Conservation (phyloP, 108 stramenopile species). For the Cafeteria roenbergensis region DNA sequence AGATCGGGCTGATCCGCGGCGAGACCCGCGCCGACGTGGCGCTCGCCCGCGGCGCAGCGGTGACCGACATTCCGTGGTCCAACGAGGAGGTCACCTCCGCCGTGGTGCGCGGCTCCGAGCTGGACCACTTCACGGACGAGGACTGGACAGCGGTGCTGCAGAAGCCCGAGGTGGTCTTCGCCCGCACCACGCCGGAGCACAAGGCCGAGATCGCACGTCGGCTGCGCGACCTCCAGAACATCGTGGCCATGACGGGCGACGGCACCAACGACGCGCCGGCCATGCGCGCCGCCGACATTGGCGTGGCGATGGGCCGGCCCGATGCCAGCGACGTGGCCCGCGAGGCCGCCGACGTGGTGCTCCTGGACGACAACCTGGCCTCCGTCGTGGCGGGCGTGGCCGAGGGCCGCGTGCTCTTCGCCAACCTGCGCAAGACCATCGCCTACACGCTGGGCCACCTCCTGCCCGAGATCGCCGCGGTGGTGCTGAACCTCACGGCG, state of each 20-base stretch:
- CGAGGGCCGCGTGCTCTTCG: slow-evolving; percentile 92
- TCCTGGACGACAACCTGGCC: slow-evolving; percentile 77
- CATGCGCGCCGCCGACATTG: slow-evolving; percentile 80
- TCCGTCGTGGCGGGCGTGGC: slow-evolving; percentile 76
- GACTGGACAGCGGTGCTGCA: slow-evolving; percentile 50
- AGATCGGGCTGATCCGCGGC: slow-evolving; percentile 6
- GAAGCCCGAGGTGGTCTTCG: slow-evolving; percentile 65
- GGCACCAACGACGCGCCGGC: slow-evolving; percentile 92
- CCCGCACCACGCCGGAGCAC: slow-evolving; percentile 79
- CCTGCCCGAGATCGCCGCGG: slow-evolving; percentile 78
- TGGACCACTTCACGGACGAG: slow-evolving; percentile 26
- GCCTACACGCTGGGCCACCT: slow-evolving; percentile 81
- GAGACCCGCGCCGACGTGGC: slow-evolving; percentile 8
- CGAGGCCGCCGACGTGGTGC: slow-evolving; percentile 82
- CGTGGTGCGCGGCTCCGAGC: slow-evolving; percentile 26
- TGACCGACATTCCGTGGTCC: slow-evolving; percentile 34
- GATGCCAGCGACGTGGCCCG: slow-evolving; percentile 90
- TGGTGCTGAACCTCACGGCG: slow-evolving; percentile 68
- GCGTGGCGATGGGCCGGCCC: slow-evolving; percentile 85
- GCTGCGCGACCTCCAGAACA: slow-evolving; percentile 80
- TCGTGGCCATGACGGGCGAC: slow-evolving; percentile 96
- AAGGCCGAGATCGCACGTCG: slow-evolving; percentile 62
- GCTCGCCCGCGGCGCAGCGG: neutral
- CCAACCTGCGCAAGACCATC: slow-evolving; percentile 92
- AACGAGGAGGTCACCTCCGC: neutral